Conservation (phyloP, 2,329 filamentous ascomycete species). For the Furcasterigmium sp. region DNA sequence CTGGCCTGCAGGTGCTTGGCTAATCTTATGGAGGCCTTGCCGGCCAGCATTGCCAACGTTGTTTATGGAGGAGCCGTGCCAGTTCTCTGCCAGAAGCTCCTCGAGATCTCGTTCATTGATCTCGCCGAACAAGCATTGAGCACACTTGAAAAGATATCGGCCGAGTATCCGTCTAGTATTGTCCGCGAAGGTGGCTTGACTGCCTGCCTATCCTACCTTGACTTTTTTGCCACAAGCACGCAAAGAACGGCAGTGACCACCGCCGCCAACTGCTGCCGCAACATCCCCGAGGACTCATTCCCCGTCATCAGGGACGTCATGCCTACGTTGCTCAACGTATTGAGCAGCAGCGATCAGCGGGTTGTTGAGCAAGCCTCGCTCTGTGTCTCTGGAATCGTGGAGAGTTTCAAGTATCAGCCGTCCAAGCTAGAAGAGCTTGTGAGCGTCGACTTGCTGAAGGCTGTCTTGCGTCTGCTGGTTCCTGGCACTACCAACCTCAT, state of each 20-base stretch:
- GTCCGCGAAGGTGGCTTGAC: conserved; percentile 93
- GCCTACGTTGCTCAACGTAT: conserved; percentile 86
- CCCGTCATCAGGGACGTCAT: conserved; percentile 89
- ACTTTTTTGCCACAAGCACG: conserved; percentile 96
- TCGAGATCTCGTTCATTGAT: conserved; percentile 97
- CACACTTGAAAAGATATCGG: conserved; percentile 94
- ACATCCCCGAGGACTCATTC: conserved; percentile 92
- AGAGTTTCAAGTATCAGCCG: conserved; percentile 90
- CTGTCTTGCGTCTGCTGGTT: conserved; percentile 79
- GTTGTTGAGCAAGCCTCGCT: conserved; percentile 96
- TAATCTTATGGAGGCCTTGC: conserved; percentile 95
- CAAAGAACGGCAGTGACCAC: conserved; percentile 96
- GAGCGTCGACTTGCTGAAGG: conserved; percentile 78
- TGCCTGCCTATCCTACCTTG: conserved; percentile 91
- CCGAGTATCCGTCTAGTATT: conserved; percentile 91
- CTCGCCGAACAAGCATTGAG: conserved; percentile 94
- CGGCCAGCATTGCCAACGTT: conserved; percentile 87
- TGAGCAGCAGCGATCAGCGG: conserved; percentile 88
- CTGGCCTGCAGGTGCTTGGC: conserved; percentile 92
- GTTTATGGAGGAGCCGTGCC: conserved; percentile 97
- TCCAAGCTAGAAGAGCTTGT: conserved; percentile 89
- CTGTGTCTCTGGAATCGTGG: conserved; percentile 91
- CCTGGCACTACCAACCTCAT: conserved; percentile 96
- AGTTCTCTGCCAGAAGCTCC: conserved; percentile 86
- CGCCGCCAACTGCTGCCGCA: conserved; percentile 95